Percentiles rank a stretch among this genome's conserved stretches.
Evolutionary conservation across 1,284 basidiomycete species (phyloP).

Genomic region (Neolentinus lepideus): DNA sequence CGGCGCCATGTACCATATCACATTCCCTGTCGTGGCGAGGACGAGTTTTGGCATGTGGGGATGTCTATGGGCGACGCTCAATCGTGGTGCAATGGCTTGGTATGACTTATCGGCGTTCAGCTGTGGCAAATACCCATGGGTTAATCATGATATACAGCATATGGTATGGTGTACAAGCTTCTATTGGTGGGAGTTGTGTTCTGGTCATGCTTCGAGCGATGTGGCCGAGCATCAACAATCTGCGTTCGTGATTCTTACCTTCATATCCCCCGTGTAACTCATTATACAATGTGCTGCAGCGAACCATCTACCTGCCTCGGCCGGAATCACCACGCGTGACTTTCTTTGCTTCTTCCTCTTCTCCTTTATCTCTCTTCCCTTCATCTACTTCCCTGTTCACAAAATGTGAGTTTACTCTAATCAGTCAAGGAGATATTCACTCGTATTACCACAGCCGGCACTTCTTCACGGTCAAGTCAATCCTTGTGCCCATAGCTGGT

Average conservation of each 20-base stretch:
- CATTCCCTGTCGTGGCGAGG: conserved; percentile 74
- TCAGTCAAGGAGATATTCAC: conserved; percentile 9
- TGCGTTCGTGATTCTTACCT: conserved; percentile 37
- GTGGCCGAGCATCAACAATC: conserved; percentile 65
- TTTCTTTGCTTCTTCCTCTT: conserved; percentile 85
- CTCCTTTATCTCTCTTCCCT: conserved; percentile 74
- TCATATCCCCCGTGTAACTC: too few species aligned
- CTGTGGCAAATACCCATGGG: conserved; percentile 6
- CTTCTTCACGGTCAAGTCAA: conserved; percentile 76
- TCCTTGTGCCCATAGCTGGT: conserved; percentile 69
- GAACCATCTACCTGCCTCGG: conserved; percentile 62
- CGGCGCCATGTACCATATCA: conserved; percentile 73
- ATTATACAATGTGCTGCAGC: conserved; percentile 22
- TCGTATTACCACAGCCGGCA: conserved; percentile 42
- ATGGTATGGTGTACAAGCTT: conserved; percentile 79
- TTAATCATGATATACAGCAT: conserved; percentile 31
- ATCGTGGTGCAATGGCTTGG: conserved; percentile 67
- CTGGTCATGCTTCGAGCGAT: conserved; percentile 67
- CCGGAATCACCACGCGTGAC: conserved; percentile 64
- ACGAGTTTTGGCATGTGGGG: conserved; percentile 79
- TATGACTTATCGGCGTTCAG: not conserved
- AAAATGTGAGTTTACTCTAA: conserved; percentile 46
- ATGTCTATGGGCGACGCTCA: conserved; percentile 73
- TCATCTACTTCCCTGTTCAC: conserved; percentile 78
- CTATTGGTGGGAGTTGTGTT: conserved; percentile 75